Conservation (phyloP, 257 asterid genomes). For the Scutellaria baicalensis region DNA sequence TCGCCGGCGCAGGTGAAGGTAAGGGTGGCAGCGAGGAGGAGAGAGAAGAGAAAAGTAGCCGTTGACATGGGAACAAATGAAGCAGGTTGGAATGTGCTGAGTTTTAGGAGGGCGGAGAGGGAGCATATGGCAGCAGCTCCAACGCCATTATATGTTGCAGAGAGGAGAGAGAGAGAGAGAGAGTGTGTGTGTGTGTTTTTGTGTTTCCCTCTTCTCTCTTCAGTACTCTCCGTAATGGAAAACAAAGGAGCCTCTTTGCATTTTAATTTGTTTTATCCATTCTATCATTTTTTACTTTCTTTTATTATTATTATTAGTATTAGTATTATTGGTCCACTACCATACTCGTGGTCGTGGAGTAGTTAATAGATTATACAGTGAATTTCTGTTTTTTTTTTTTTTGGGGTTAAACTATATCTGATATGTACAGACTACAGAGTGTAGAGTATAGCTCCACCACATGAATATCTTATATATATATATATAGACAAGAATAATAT, state of each 20-base stretch:
- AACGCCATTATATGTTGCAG: conserved; percentile 4
- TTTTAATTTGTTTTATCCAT: background rate
- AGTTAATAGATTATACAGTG: too few species aligned
- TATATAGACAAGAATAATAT: too few species aligned
- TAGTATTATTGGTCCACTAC: too few species aligned
- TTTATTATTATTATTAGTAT: too few species aligned
- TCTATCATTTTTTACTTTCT: background rate
- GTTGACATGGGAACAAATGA: conserved; percentile 31
- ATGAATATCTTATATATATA: too few species aligned
- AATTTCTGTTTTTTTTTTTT: too few species aligned
- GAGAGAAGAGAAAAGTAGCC: conserved; percentile 24
- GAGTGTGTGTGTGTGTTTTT: background rate
- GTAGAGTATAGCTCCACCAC: too few species aligned
- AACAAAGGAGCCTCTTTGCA: background rate
- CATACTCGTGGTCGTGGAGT: too few species aligned
- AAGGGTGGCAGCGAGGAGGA: conserved; percentile 35
- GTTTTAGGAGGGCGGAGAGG: background rate
- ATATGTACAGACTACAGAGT: too few species aligned
- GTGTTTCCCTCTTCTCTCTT: background rate
- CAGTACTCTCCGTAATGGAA: background rate
- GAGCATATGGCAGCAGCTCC: conserved; percentile 4
- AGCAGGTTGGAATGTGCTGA: background rate
- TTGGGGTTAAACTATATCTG: too few species aligned
- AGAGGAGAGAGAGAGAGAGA: background rate
- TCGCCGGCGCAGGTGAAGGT: conserved; percentile 36